Percentiles rank a stretch among this genome's conserved stretches.
phyloP scores from a whole-genome alignment of 768 basidiomycete genomes.

The Hygrophorus russula region DNA sequence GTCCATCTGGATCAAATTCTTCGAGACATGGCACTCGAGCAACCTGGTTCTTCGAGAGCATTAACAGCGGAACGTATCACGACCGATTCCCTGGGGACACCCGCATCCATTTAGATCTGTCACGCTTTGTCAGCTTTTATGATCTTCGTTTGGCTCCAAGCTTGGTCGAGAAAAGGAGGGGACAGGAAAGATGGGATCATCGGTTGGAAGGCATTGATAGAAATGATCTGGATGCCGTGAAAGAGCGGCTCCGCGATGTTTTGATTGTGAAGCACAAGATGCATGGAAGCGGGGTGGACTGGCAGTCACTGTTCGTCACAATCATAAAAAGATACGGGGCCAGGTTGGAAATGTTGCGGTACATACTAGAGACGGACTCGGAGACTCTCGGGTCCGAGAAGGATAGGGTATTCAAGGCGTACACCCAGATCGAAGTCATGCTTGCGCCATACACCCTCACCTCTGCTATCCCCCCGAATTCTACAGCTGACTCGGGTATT shows the following conservation, averaged over 20 bases:
- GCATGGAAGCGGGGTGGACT: no score
- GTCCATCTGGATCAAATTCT: no score
- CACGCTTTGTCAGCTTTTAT: conserved; percentile 16
- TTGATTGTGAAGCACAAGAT: background rate
- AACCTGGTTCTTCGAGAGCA: no score
- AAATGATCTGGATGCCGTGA: conserved; percentile 16
- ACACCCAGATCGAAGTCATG: conserved; percentile 20
- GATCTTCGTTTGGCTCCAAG: conserved; percentile 26
- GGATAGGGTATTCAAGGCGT: conserved; percentile 13
- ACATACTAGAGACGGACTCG: conserved; percentile 20
- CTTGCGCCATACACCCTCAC: conserved; percentile 20
- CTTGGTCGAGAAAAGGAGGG: conserved; percentile 19
- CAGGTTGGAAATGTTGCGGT: conserved; percentile 27
- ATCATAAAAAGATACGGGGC: conserved; percentile 30
- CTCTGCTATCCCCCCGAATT: background rate
- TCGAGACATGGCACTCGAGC: no score
- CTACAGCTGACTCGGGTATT: background rate
- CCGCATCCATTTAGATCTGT: no score
- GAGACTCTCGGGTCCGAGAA: conserved; percentile 1
- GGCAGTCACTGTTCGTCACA: conserved; percentile 16
- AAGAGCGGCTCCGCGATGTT: conserved; percentile 16
- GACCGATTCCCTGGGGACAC: no score
- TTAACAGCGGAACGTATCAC: no score
- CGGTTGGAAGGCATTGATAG: conserved; percentile 21
- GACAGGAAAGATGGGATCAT: conserved; percentile 23